Percentiles rank a stretch among this genome's conserved stretches.
Evolutionary conservation across 148 eudicot species (phyloP).

Genomic region (Silene uniflora): DNA sequence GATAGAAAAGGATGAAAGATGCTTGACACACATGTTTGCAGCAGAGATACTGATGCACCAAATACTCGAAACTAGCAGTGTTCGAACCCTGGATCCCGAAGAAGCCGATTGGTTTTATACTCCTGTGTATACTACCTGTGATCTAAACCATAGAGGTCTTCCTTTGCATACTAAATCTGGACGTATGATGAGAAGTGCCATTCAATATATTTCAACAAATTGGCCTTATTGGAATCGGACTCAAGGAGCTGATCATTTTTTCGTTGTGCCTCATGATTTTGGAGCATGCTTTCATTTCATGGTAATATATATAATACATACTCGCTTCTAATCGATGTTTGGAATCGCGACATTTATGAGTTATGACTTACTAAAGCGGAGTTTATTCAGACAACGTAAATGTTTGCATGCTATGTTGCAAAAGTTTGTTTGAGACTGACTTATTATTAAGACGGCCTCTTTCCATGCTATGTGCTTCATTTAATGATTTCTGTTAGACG

Average conservation of each 20-base stretch:
- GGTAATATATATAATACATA: constrained; percentile 31
- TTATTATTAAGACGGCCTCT: too few species aligned
- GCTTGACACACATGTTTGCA: constrained; percentile 97
- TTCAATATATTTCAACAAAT: constrained; percentile 89
- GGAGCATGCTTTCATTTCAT: constrained; percentile 95
- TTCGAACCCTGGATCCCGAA: constrained; percentile 93
- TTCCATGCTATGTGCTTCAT: too few species aligned
- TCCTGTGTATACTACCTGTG: constrained; percentile 90
- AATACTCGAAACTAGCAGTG: constrained; percentile 80
- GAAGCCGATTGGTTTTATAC: constrained; percentile 99
- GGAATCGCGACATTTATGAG: too few species aligned
- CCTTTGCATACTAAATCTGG: constrained; percentile 92
- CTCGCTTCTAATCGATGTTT: too few species aligned
- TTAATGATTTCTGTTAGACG: too few species aligned
- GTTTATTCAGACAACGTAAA: too few species aligned
- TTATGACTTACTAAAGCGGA: too few species aligned
- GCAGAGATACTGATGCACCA: constrained; percentile 97
- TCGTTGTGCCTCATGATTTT: constrained; percentile 89
- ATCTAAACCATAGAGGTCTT: constrained; percentile 85
- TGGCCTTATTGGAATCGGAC: constrained; percentile 99
- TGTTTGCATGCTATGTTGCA: too few species aligned
- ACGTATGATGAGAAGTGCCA: constrained; percentile 97
- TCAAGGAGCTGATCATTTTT: constrained; percentile 99
- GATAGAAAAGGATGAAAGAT: constrained; percentile 84
- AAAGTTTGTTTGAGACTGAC: too few species aligned